Conservation (phyloP, 2,329 filamentous ascomycete species). For the Calonectria montana region DNA sequence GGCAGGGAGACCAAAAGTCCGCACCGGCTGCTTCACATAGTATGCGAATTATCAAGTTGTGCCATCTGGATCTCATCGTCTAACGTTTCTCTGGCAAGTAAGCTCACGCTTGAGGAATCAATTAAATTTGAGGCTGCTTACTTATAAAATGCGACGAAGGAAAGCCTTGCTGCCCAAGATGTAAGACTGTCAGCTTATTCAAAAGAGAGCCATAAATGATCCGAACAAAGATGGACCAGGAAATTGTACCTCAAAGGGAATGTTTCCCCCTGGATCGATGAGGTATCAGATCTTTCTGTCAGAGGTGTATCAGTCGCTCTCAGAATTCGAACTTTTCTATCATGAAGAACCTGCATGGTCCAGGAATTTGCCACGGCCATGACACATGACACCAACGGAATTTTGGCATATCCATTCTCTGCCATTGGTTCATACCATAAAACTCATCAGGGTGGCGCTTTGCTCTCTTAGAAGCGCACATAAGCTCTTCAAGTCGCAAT, state of each 20-base stretch:
- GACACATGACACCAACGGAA: background rate
- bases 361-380: background rate
- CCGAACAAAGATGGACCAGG: background rate
- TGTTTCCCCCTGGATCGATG: background rate
- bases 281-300: background rate
- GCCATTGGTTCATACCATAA: background rate
- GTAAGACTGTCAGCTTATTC: background rate
- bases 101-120: background rate
- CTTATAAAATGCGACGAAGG: background rate
- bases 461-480: background rate
- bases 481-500: background rate
- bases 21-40: background rate
- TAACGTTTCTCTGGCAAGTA: background rate
- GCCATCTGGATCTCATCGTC: too few species aligned
- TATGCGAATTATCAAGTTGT: background rate
- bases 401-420: background rate
- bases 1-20: background rate
- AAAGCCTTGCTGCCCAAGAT: background rate
- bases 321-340: background rate
- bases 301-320: background rate
- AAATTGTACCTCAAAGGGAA: too few species aligned
- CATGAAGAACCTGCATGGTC: background rate
- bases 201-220: background rate
- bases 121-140: background rate
- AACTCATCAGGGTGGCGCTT: background rate